Evolutionary conservation across 768 basidiomycete genomes (phyloP), one percentile per base, ranked within the genome.

Genomic region (Lactifluus echinatus): DNA sequence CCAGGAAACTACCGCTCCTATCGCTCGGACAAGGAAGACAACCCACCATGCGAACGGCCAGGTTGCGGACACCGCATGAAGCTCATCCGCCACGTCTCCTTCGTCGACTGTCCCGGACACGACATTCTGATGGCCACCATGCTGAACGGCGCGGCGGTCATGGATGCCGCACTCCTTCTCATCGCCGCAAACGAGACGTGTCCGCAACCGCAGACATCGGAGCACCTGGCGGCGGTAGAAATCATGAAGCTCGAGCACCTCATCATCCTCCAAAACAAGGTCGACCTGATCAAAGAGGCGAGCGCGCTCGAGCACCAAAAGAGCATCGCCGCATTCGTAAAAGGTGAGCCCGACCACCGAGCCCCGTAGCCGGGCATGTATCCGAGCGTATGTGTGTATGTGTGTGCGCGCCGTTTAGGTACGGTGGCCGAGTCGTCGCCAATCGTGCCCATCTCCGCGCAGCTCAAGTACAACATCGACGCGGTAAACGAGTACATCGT

Each of bases 61-160:
- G 91, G 92, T 59, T 98, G 96, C 73, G 86, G 84, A 37, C 83
- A 84, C 55, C 80, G 82, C 17, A 93, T 97, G 92, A 87, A 87
- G 66, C 83, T 98, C 63, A 69, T 97, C 62, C 86, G 94, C 63
- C 96, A 99, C 67, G 94, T 98, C 67, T 98, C 95, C 3, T 99
- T 99, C 72, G 96, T 99, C 68, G 96, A 99, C 72, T 93, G 88
- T 65, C 92, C 90, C 1, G 91, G 94, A 60, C 94, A 95, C 82
- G 93, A 97, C 72, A 98, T 99, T 84, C 85, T 99, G 72, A 99
- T 99, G 96, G 96, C 96, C 50, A 99, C 95, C 63, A 99, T 99
- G 96, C 78, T 99, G 65, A 98, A 98, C 79, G 96, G 95, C 72
- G 96, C 96, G 40, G 96, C 96, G 10, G 95, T 98, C 77, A 99